Percentiles rank a stretch among this genome's conserved stretches.
Conservation (phyloP, 805 yeast genomes). For the Torulaspora indica region DNA sequence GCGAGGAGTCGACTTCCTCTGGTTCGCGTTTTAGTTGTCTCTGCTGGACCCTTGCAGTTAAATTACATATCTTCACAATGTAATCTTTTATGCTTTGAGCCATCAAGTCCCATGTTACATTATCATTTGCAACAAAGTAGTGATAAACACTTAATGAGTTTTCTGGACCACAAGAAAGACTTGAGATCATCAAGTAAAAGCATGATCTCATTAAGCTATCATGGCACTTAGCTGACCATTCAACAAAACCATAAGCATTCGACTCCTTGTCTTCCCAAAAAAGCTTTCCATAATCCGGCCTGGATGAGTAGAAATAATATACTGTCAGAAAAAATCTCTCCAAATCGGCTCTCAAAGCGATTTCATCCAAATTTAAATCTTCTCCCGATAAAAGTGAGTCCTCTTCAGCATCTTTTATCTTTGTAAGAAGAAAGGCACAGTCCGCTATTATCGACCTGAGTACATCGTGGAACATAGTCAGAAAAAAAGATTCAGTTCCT, state of each 20-base stretch:
- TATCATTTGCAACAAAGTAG: slow-evolving; percentile 40
- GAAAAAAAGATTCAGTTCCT: slow-evolving; percentile 33
- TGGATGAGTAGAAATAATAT: slow-evolving; percentile 58
- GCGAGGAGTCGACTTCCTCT: slow-evolving; percentile 27
- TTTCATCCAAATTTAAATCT: slow-evolving; percentile 52
- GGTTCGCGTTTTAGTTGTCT: slow-evolving; percentile 28
- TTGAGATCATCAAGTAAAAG: slow-evolving; percentile 71
- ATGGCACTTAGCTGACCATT: slow-evolving; percentile 82
- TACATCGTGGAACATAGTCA: slow-evolving; percentile 46
- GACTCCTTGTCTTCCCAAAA: slow-evolving; percentile 70
- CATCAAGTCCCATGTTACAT: slow-evolving; percentile 53
- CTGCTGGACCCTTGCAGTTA: slow-evolving; percentile 29
- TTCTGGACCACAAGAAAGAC: slow-evolving; percentile 58
- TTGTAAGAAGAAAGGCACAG: slow-evolving; percentile 61
- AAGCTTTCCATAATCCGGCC: slow-evolving; percentile 51
- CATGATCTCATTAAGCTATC: slow-evolving; percentile 80
- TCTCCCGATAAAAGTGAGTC: slow-evolving; percentile 60
- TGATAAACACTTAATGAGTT: slow-evolving; percentile 50
- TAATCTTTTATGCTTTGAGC: slow-evolving; percentile 52
- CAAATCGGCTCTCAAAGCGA: slow-evolving; percentile 72
- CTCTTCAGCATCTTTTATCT: slow-evolving; percentile 68
- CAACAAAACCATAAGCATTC: slow-evolving; percentile 70
- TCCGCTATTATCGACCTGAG: slow-evolving; percentile 54
- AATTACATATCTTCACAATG: slow-evolving; percentile 40
- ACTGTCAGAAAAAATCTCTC: slow-evolving; percentile 81